These are phyloP conservation scores for Chalciporus piperatus DNA, from an alignment of 768 basidiomycete genomes.

Conservation along the genomic window DNA sequence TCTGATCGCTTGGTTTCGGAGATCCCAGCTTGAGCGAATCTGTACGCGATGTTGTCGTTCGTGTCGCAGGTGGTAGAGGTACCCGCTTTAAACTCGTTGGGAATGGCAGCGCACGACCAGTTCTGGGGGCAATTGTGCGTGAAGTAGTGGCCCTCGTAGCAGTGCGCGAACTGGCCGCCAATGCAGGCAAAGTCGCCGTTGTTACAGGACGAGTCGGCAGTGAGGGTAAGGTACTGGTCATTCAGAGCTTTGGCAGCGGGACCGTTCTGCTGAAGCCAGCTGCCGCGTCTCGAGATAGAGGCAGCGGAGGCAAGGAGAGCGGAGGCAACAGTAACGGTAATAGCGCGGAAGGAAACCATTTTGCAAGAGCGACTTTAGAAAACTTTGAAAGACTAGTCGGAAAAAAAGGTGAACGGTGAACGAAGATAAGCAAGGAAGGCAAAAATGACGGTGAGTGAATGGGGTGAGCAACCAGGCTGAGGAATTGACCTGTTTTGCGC, in stretches of 20 bases:
- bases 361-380: not conserved
- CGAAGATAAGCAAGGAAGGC: conserved; percentile 3
- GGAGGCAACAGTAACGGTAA: conserved; percentile 11
- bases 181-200: conserved; percentile 20
- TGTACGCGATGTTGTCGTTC: conserved; percentile 14
- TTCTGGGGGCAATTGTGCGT: conserved; percentile 9
- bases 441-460: not conserved
- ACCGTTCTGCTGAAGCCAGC: conserved; percentile 23
- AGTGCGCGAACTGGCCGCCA: conserved; percentile 15
- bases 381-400: conserved; percentile 1
- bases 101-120: conserved; percentile 24
- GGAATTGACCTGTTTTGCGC: not conserved
- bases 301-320: conserved; percentile 20
- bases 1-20: conserved; percentile 5
- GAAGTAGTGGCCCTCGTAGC: conserved; percentile 12
- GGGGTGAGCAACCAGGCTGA: conserved; percentile 16
- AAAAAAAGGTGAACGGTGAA: conserved; percentile 1
- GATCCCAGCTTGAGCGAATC: conserved; percentile 18
- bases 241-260: conserved; percentile 25
- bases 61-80: conserved; percentile 21
- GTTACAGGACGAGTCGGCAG: conserved; percentile 16
- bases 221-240: conserved; percentile 17
- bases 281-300: conserved; percentile 11
- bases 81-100: conserved; percentile 15
- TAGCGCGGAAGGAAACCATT: no score